Conservation (phyloP, 192 early-diverging fungal species). For the Coemansia sp. region DNA sequence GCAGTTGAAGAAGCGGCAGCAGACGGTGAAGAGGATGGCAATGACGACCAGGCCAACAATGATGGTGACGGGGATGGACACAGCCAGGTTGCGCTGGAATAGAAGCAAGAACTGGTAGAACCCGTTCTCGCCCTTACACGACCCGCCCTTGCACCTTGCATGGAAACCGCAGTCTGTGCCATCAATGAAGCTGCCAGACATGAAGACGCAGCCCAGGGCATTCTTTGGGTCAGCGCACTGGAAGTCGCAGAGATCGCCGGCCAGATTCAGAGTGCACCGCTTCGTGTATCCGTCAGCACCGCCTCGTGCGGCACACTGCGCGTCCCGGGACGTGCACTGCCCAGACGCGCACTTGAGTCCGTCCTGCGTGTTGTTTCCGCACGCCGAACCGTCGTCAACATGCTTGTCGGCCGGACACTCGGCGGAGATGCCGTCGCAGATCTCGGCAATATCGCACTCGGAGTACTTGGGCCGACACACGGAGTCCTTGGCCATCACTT, state of each 20-base stretch:
- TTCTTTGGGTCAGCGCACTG: conserved; percentile 61
- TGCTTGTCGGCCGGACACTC: conserved; percentile 72
- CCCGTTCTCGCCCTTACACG: conserved; percentile 60
- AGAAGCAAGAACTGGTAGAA: conserved; percentile 57
- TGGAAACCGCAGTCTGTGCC: conserved; percentile 69
- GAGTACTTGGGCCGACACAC: conserved; percentile 76
- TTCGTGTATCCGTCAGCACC: conserved; percentile 52
- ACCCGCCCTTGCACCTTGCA: conserved; percentile 56
- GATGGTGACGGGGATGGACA: conserved; percentile 56
- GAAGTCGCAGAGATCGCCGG: conserved; percentile 61
- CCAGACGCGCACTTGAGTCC: conserved; percentile 67
- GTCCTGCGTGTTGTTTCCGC: conserved; percentile 36
- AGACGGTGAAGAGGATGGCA: conserved; percentile 26
- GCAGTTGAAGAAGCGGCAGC: conserved; percentile 52
- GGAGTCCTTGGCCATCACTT: conserved; percentile 56
- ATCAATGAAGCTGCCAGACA: conserved; percentile 68
- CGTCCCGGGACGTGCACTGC: conserved; percentile 71
- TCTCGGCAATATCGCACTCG: conserved; percentile 78
- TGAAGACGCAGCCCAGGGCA: conserved; percentile 51
- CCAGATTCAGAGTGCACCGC: conserved; percentile 58
- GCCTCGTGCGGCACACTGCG: conserved; percentile 66
- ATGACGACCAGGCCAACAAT: conserved; percentile 41
- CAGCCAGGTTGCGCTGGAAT: conserved; percentile 56
- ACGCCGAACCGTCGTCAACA: conserved; percentile 66
- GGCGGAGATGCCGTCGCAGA: conserved; percentile 70